These are phyloP conservation scores for Linnemannia schmuckeri DNA, from an alignment of 192 early-diverging fungal genomes.

Conservation along the genomic window DNA sequence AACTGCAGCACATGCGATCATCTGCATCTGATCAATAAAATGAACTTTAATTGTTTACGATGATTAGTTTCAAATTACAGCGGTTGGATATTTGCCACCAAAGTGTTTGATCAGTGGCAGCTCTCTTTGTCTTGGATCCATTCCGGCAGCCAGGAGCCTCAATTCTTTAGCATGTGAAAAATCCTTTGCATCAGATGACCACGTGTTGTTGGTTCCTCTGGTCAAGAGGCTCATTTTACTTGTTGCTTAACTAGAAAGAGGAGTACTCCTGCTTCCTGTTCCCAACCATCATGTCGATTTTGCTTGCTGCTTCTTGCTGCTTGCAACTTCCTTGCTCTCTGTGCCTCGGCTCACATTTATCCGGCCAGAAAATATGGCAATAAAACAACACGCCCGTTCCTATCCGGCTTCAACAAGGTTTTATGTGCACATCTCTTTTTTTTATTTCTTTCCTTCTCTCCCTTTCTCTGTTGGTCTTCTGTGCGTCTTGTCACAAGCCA, in stretches of 20 bases:
- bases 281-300: neutral
- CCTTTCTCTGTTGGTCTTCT: neutral
- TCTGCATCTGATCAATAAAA: neutral
- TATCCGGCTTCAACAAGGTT: neutral
- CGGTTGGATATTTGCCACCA: neutral
- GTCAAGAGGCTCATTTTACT: neutral
- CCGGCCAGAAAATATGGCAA: neutral
- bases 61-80: neutral
- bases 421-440: neutral
- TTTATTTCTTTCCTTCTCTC: neutral
- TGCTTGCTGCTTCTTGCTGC: neutral
- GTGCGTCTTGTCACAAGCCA: slow-evolving; percentile 1
- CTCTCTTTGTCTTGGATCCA: neutral
- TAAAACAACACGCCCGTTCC: neutral
- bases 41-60: no score
- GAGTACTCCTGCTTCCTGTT: neutral
- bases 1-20: neutral
- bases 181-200: no score
- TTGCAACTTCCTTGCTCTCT: no score
- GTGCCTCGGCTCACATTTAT: neutral
- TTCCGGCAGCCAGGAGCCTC: no score
- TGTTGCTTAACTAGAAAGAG: neutral
- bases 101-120: neutral
- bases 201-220: no score
- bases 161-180: no score